Percentiles rank a stretch among this genome's conserved stretches.
Conservation (phyloP, 2,329 filamentous ascomycete genomes). For the Cladobotryum mycophilum region DNA sequence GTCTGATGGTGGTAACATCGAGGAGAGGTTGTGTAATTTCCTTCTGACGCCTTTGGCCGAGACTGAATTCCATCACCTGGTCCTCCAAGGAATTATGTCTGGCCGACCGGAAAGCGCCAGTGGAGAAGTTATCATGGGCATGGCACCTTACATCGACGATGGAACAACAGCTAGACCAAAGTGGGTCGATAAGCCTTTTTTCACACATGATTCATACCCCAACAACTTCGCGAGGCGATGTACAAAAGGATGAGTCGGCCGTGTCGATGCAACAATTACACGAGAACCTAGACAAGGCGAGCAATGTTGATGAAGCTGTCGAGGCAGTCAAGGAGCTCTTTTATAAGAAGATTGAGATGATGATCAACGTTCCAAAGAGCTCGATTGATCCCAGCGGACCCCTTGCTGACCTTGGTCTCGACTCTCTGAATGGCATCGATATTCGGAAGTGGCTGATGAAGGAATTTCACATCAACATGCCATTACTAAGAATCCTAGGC, state of each 20-base stretch:
- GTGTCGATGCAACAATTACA: not conserved
- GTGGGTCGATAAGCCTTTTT: constrained; percentile 1
- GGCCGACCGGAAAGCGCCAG: not conserved
- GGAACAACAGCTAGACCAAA: not conserved
- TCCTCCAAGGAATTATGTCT: not conserved
- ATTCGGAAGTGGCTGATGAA: not conserved
- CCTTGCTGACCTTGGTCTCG: not conserved
- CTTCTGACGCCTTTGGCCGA: not conserved
- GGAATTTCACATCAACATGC: not conserved
- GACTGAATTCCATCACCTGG: constrained; percentile 1
- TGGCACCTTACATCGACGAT: not conserved
- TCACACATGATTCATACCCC: constrained; percentile 1
- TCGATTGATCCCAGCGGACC: not conserved
- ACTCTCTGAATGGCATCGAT: not conserved
- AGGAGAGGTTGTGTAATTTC: not conserved
- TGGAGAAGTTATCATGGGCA: not conserved
- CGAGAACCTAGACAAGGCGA: not conserved
- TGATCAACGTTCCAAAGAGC: not conserved
- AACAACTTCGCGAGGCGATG: not conserved
- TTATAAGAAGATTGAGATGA: not conserved
- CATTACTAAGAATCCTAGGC: not conserved
- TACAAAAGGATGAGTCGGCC: not conserved
- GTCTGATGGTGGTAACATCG: not conserved
- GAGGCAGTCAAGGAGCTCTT: not conserved
- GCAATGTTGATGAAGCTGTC: not conserved